phyloP scores from a whole-genome alignment of 176 grass and related monocot genomes.

The Triticum monococcum region DNA sequence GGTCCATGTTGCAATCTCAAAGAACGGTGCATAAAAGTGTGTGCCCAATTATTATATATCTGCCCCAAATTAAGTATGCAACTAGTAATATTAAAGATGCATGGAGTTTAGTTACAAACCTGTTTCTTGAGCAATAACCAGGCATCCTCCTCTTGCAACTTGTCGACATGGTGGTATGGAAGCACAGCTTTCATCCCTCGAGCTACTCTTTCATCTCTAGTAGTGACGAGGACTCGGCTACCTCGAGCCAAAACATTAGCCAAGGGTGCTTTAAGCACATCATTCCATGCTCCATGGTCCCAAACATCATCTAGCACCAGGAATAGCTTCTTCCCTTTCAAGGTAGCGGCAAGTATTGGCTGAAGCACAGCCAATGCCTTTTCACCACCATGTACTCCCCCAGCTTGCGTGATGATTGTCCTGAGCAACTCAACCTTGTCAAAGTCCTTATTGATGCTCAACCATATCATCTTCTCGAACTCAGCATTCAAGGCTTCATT shows the following conservation, averaged over 20 bases:
- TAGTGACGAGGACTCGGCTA: neutral
- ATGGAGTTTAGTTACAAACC: too few relatives aligned
- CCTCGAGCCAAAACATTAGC: neutral
- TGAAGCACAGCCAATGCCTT: neutral
- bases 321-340: neutral
- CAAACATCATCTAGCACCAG: constrained; percentile 27
- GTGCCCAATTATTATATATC: too few relatives aligned
- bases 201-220: neutral
- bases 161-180: neutral
- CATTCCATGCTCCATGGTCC: neutral
- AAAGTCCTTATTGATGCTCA: constrained; percentile 16
- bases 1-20: too few relatives aligned
- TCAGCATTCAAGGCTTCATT: neutral
- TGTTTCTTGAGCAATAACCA: too few relatives aligned
- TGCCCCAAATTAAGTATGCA: too few relatives aligned
- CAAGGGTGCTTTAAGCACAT: neutral
- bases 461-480: constrained; percentile 26
- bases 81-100: too few relatives aligned
- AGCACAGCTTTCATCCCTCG: neutral
- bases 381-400: neutral
- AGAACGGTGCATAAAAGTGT: too few relatives aligned
- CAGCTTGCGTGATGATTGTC: neutral
- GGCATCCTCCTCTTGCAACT: too few relatives aligned
- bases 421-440: neutral
- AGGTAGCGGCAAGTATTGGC: neutral